Evolutionary conservation across 2,329 filamentous ascomycete genomes (phyloP).

Genomic region (Metarhizium robertsii): DNA sequence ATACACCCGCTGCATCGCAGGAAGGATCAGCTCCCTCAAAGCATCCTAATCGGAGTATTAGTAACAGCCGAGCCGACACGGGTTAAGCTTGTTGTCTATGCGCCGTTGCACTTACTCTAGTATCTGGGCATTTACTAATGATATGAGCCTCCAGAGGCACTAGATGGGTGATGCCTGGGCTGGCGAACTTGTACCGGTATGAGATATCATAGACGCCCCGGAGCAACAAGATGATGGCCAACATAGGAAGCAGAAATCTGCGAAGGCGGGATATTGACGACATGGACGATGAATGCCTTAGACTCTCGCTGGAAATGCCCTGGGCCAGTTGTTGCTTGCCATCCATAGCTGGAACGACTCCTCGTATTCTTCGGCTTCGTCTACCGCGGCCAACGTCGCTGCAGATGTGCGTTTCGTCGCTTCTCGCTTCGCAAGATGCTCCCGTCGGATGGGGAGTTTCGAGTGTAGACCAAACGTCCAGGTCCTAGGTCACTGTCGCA

Average conservation of each 20-base stretch:
- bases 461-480: not conserved
- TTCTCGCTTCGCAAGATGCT: not conserved
- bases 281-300: not conserved
- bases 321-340: not conserved
- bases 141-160: constrained; percentile 90
- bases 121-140: constrained; percentile 96
- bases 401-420: not conserved
- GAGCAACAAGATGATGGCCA: constrained; percentile 1
- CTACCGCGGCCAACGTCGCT: not conserved
- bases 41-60: constrained; percentile 46
- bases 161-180: constrained; percentile 14
- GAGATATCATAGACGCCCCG: not conserved
- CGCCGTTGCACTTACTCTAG: constrained; percentile 37
- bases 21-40: constrained; percentile 69
- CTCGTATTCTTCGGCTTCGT: not conserved
- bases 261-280: constrained; percentile 1
- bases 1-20: constrained; percentile 71
- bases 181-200: not conserved
- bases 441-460: not conserved
- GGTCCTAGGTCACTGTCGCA: not conserved
- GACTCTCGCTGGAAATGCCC: not conserved
- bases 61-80: not conserved
- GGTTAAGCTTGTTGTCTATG: not conserved
- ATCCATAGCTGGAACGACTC: not conserved
- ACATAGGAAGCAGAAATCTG: constrained; percentile 2